Evolutionary conservation across 352 stramenopile species (phyloP).

Genomic region (Phytopythium mirpurense): DNA sequence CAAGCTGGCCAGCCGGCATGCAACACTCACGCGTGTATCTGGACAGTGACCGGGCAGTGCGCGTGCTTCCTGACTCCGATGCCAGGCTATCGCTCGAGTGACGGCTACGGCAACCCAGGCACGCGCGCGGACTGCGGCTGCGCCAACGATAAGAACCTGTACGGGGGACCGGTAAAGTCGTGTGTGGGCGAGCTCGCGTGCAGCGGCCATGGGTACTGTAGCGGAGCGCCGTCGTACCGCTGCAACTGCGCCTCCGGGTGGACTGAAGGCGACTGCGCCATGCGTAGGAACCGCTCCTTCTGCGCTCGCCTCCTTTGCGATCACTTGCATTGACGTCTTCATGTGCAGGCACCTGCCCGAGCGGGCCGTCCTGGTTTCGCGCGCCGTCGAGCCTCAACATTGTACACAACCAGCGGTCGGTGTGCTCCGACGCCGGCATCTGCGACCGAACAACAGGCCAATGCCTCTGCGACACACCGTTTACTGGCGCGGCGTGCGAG

Average conservation of each 20-base stretch:
- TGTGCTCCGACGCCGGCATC: slow-evolving; percentile 56
- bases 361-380: slow-evolving; percentile 58
- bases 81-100: slow-evolving; percentile 75
- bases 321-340: slow-evolving; percentile 4
- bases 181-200: slow-evolving; percentile 68
- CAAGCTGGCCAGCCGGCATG: too few species aligned
- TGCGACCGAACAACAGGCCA: slow-evolving; percentile 51
- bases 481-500: slow-evolving; percentile 54
- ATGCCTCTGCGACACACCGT: slow-evolving; percentile 58
- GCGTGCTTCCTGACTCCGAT: slow-evolving; percentile 58
- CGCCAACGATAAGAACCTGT: slow-evolving; percentile 74
- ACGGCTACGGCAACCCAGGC: slow-evolving; percentile 84
- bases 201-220: slow-evolving; percentile 69
- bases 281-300: slow-evolving; percentile 28
- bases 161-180: slow-evolving; percentile 48
- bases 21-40: slow-evolving; percentile 2
- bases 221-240: slow-evolving; percentile 39
- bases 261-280: slow-evolving; percentile 56
- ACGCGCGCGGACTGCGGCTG: slow-evolving; percentile 90
- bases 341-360: slow-evolving; percentile 48
- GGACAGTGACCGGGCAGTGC: slow-evolving; percentile 39
- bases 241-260: slow-evolving; percentile 64
- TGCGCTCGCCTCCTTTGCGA: background rate
- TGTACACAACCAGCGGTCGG: slow-evolving; percentile 41
- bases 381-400: slow-evolving; percentile 33